phyloP scores from a whole-genome alignment of 768 basidiomycete species.

The Tephrocybe sp. region DNA sequence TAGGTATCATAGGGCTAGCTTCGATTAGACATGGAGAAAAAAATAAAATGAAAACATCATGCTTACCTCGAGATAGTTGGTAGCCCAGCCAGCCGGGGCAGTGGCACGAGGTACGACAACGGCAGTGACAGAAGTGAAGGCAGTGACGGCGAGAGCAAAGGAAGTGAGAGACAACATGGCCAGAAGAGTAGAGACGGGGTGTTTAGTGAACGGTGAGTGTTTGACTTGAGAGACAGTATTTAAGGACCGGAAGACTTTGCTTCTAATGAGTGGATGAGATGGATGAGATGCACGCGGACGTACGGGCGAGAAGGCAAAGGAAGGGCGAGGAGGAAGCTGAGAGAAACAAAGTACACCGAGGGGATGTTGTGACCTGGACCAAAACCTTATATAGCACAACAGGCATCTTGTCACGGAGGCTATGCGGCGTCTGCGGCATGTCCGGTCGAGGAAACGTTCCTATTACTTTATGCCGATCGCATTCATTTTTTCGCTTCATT shows the following conservation, averaged over 20 bases:
- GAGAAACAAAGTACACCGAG: constrained; percentile 20
- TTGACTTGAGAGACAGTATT: constrained; percentile 20
- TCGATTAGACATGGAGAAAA: constrained; percentile 1
- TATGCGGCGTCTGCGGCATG: not conserved
- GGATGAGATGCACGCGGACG: constrained; percentile 33
- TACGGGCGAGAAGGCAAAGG: constrained; percentile 28
- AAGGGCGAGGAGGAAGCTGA: constrained; percentile 13
- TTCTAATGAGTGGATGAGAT: constrained; percentile 31
- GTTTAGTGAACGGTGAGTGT: constrained; percentile 28
- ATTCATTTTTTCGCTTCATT: constrained; percentile 4
- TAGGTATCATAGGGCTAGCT: constrained; percentile 51
- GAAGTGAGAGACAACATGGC: constrained; percentile 40
- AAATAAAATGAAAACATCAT: not conserved
- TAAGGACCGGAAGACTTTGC: constrained; percentile 22
- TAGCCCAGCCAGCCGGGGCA: constrained; percentile 44
- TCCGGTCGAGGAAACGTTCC: constrained; percentile 6
- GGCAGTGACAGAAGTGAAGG: constrained; percentile 38
- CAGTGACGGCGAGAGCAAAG: constrained; percentile 41
- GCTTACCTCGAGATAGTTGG: constrained; percentile 44
- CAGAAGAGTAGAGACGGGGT: constrained; percentile 24
- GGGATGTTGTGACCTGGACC: constrained; percentile 6
- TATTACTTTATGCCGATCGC: constrained; percentile 12
- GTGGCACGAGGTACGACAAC: constrained; percentile 39
- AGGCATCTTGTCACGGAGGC: not conserved
- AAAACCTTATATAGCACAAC: constrained; percentile 15